Percentiles rank a stretch among this genome's conserved stretches.
Evolutionary conservation across 1,284 basidiomycete genomes (phyloP).

Genomic region (Leccinum fuscescens): DNA sequence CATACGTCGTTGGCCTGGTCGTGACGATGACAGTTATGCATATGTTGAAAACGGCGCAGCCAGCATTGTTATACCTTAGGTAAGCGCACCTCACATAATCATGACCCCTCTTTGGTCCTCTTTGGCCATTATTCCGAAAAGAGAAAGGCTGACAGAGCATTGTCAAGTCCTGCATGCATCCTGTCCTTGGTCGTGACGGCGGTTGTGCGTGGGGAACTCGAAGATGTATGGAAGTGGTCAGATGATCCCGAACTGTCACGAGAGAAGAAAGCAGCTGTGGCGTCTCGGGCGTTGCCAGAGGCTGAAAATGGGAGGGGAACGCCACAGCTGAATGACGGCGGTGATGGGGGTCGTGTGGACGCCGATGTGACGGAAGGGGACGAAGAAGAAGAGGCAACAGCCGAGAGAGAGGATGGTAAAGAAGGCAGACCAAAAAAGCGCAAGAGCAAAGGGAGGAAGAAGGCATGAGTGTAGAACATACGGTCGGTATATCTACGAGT

Average conservation of each 20-base stretch:
- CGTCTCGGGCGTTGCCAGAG: slow-evolving; percentile 15
- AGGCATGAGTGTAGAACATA: slow-evolving; percentile 10
- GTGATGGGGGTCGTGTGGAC: slow-evolving; percentile 13
- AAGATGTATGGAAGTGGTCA: slow-evolving; percentile 62
- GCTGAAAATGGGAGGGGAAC: slow-evolving; percentile 17
- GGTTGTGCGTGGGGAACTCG: slow-evolving; percentile 53
- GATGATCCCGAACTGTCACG: slow-evolving; percentile 42
- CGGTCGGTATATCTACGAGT: slow-evolving; percentile 4
- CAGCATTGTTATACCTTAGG: slow-evolving; percentile 91
- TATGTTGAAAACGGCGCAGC: slow-evolving; percentile 76
- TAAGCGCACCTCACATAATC: slow-evolving; percentile 37
- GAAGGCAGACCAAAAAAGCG: slow-evolving; percentile 22
- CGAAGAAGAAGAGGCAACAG: slow-evolving; percentile 17
- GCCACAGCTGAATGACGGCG: slow-evolving; percentile 17
- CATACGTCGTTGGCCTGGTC: slow-evolving; percentile 78
- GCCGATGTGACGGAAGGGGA: slow-evolving; percentile 11
- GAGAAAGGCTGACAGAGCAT: slow-evolving; percentile 13
- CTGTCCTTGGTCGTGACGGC: slow-evolving; percentile 58
- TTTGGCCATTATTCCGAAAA: background rate
- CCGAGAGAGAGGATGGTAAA: slow-evolving; percentile 1
- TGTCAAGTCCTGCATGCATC: slow-evolving; percentile 64
- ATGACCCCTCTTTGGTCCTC: background rate
- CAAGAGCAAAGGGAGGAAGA: slow-evolving; percentile 24
- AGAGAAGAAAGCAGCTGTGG: slow-evolving; percentile 13
- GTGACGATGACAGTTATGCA: slow-evolving; percentile 92